Conservation (phyloP, 1,284 basidiomycete species). For the Boletellus dicymbophilus region DNA sequence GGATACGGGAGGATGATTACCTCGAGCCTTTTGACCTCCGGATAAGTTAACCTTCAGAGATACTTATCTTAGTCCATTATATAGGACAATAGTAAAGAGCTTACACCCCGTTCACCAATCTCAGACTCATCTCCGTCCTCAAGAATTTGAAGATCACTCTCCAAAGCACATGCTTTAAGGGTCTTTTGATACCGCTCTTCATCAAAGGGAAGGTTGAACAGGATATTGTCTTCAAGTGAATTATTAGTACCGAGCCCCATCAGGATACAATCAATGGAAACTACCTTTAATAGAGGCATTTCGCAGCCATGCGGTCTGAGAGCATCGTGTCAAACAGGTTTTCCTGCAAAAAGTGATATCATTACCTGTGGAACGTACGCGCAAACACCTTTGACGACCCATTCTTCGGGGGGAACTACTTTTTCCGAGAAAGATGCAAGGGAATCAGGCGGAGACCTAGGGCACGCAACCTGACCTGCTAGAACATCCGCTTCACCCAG, state of each 20-base stretch:
- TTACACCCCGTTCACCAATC: slow-evolving; percentile 83
- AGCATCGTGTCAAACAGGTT: neutral
- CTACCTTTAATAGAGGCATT: slow-evolving; percentile 89
- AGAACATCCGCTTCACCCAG: slow-evolving; percentile 90
- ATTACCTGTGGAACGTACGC: slow-evolving; percentile 91
- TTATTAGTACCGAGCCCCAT: slow-evolving; percentile 9
- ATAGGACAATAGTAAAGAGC: slow-evolving; percentile 20
- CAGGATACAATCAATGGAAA: neutral
- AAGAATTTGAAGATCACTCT: slow-evolving; percentile 85
- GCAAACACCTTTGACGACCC: slow-evolving; percentile 77
- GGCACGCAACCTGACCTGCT: slow-evolving; percentile 78
- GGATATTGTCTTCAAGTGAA: slow-evolving; percentile 72
- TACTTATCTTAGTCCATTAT: neutral
- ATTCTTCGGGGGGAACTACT: slow-evolving; percentile 53
- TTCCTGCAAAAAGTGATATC: neutral
- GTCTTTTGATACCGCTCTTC: slow-evolving; percentile 65
- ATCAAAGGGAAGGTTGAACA: slow-evolving; percentile 86
- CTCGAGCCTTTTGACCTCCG: slow-evolving; percentile 95
- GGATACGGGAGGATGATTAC: slow-evolving; percentile 36
- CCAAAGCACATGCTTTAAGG: slow-evolving; percentile 58
- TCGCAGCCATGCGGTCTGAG: slow-evolving; percentile 75
- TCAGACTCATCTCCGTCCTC: slow-evolving; percentile 95
- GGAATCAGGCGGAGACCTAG: slow-evolving; percentile 80
- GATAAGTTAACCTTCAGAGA: slow-evolving; percentile 75
- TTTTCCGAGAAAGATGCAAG: slow-evolving; percentile 58